Conservation (phyloP, 116 monocot species). For the Papilionanthe hybrid region DNA sequence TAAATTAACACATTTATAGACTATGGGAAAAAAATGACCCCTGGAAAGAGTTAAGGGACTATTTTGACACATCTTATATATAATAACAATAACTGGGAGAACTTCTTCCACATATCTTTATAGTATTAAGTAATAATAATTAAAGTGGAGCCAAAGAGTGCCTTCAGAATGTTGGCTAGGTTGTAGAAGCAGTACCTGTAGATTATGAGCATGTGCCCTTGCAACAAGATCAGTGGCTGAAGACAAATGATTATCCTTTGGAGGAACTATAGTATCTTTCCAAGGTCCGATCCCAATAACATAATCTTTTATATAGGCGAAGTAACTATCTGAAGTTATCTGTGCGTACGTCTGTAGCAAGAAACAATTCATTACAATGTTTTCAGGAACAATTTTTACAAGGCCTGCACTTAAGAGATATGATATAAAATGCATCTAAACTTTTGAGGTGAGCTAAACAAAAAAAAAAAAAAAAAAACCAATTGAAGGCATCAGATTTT, state of each 20-base stretch:
- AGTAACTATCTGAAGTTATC: conserved; percentile 72
- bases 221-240: conserved; percentile 77
- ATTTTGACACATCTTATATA: too few species aligned
- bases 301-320: conserved; percentile 73
- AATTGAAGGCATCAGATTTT: background rate
- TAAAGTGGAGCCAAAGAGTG: too few species aligned
- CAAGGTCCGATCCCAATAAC: conserved; percentile 92
- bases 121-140: too few species aligned
- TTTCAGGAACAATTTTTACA: background rate
- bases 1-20: too few species aligned
- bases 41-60: too few species aligned
- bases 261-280: conserved; percentile 85
- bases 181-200: conserved; percentile 43
- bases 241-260: conserved; percentile 44
- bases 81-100: too few species aligned
- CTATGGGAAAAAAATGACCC: too few species aligned
- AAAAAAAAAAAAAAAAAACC: background rate
- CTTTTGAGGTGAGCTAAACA: background rate
- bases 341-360: conserved; percentile 71
- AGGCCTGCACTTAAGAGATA: background rate
- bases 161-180: too few species aligned
- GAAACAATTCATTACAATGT: background rate
- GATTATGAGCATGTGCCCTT: conserved; percentile 76
- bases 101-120: too few species aligned
- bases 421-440: background rate